A percentile compares a stretch with the other conserved stretches of the same genome.
Evolutionary conservation across 352 stramenopile genomes (phyloP).

Genomic region (Globisporangium splendens): DNA sequence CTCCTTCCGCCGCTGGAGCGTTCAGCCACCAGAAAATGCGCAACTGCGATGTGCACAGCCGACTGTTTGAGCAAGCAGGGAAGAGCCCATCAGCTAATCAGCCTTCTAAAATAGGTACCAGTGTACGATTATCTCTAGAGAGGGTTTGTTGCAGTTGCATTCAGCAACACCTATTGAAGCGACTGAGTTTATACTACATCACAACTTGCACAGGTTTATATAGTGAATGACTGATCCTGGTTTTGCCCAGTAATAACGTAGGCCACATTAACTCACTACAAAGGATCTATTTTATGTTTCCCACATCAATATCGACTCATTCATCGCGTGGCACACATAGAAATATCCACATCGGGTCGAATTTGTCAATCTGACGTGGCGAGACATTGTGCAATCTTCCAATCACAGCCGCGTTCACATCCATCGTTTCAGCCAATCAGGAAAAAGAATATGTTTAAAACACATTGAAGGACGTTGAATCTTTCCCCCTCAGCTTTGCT

Average conservation of each 20-base stretch:
- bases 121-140: too few species aligned
- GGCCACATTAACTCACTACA: not conserved
- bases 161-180: too few species aligned
- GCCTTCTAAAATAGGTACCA: not conserved
- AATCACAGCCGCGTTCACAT: slow-evolving; percentile 1
- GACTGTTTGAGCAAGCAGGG: slow-evolving; percentile 7
- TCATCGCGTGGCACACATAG: not conserved
- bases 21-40: slow-evolving; percentile 13
- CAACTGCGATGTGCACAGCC: slow-evolving; percentile 4
- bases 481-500: not conserved
- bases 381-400: not conserved
- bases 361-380: slow-evolving; percentile 2
- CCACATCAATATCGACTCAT: not conserved
- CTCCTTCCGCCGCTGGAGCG: not conserved
- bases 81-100: not conserved
- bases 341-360: slow-evolving; percentile 4
- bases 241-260: not conserved
- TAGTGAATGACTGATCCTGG: too few species aligned
- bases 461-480: slow-evolving; percentile 12
- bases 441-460: slow-evolving; percentile 15
- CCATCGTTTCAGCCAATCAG: slow-evolving; percentile 15
- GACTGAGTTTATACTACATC: too few species aligned
- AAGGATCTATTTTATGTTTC: not conserved
- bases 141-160: too few species aligned
- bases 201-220: too few species aligned